Evolutionary conservation across 768 basidiomycete species (phyloP).

Genomic region (Austroboletus festivus): DNA sequence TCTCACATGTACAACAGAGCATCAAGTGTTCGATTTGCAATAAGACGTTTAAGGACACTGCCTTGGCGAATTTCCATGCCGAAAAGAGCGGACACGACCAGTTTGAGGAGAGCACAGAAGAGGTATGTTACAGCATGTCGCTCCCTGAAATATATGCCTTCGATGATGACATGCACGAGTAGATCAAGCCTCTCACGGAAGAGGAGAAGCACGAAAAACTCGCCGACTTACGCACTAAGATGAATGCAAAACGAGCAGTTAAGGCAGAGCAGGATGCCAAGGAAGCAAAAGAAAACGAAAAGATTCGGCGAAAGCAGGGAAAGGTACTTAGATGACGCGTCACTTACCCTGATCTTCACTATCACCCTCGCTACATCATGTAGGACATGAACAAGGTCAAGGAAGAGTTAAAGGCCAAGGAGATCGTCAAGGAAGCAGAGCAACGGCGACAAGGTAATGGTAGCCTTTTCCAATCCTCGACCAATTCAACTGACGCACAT

Average conservation of each 20-base stretch:
- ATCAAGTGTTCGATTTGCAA: conserved; percentile 83
- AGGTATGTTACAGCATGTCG: conserved; percentile 44
- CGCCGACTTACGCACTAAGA: conserved; percentile 71
- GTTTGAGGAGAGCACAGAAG: conserved; percentile 94
- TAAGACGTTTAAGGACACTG: conserved; percentile 83
- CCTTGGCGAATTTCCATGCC: conserved; percentile 88
- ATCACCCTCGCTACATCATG: conserved; percentile 1
- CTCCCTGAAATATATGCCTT: too few relatives aligned
- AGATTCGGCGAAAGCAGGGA: conserved; percentile 80
- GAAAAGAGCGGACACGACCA: conserved; percentile 94
- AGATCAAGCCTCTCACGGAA: conserved; percentile 94
- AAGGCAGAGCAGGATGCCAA: conserved; percentile 73
- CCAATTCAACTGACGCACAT: background rate
- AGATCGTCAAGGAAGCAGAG: conserved; percentile 80
- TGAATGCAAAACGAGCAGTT: conserved; percentile 72
- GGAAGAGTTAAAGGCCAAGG: conserved; percentile 76
- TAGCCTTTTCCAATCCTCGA: background rate
- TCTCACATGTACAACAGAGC: conserved; percentile 42
- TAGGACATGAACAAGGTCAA: conserved; percentile 71
- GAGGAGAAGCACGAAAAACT: conserved; percentile 87
- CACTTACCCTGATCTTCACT: background rate
- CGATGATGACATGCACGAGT: too few relatives aligned
- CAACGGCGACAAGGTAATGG: conserved; percentile 69
- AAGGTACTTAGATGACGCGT: conserved; percentile 42
- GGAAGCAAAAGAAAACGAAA: conserved; percentile 72